phyloP scores from a whole-genome alignment of 768 basidiomycete genomes.

The Asterophora lycoperdoides region DNA sequence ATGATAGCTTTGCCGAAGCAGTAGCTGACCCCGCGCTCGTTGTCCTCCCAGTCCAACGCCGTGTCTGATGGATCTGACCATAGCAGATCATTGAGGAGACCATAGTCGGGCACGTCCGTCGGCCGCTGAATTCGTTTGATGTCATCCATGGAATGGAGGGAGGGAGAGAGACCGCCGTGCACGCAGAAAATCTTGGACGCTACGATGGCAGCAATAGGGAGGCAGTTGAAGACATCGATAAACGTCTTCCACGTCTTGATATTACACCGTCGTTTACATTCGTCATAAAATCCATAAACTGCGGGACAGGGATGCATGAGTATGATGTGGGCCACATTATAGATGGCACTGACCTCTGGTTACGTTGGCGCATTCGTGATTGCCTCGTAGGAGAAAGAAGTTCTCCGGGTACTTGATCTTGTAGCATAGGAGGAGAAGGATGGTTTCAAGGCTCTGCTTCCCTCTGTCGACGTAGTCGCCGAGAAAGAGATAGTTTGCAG shows the following conservation, averaged over 20 bases:
- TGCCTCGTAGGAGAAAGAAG: conserved; percentile 95
- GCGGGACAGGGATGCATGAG: conserved; percentile 15
- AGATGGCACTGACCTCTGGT: conserved; percentile 68
- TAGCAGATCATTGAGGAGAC: conserved; percentile 91
- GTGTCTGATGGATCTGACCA: conserved; percentile 99
- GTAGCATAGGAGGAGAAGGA: conserved; percentile 94
- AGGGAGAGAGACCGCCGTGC: conserved; percentile 92
- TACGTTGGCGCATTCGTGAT: conserved; percentile 99
- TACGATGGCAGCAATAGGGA: conserved; percentile 97
- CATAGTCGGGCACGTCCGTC: conserved; percentile 98
- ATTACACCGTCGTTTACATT: conserved; percentile 98
- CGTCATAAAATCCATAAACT: conserved; percentile 99
- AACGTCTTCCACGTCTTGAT: conserved; percentile 99
- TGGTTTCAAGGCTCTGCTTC: conserved; percentile 97
- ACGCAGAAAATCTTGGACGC: conserved; percentile 99
- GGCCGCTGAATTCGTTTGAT: conserved; percentile 97
- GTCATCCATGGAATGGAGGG: conserved; percentile 94
- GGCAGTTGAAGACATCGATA: conserved; percentile 98
- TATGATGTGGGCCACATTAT: conserved; percentile 9
- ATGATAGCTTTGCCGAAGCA: conserved; percentile 98
- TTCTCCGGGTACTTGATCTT: conserved; percentile 99
- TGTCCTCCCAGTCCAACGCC: conserved; percentile 98
- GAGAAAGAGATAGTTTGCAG: conserved; percentile 96
- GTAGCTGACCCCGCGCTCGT: conserved; percentile 97
- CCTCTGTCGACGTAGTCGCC: conserved; percentile 99